Evolutionary conservation across 768 basidiomycete species (phyloP).

Genomic region (Leccinum imitatum): DNA sequence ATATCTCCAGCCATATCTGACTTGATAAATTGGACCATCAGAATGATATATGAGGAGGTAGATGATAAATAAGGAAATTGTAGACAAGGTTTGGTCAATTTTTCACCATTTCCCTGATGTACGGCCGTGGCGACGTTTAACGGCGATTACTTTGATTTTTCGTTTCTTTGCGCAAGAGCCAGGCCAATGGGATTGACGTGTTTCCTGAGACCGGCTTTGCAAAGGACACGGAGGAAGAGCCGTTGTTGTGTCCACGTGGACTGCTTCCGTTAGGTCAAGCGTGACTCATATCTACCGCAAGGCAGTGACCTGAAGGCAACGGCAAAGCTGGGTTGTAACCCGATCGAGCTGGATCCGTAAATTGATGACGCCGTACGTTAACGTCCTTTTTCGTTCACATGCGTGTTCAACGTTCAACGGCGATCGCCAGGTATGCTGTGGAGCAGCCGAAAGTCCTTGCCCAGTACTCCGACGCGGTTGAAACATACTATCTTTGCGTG

Average conservation of each 20-base stretch:
- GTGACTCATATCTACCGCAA: constrained; percentile 97
- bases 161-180: constrained; percentile 47
- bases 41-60: too few relatives aligned
- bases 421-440: constrained; percentile 73
- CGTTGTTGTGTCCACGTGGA: too few relatives aligned
- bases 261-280: constrained; percentile 44
- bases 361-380: constrained; percentile 93
- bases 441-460: constrained; percentile 95
- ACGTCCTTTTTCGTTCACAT: background rate
- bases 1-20: too few relatives aligned
- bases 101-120: too few relatives aligned
- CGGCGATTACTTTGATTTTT: constrained; percentile 99
- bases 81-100: too few relatives aligned
- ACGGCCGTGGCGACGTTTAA: constrained; percentile 98
- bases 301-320: constrained; percentile 97
- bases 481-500: constrained; percentile 99
- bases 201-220: too few relatives aligned
- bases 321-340: constrained; percentile 93
- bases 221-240: too few relatives aligned
- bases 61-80: too few relatives aligned
- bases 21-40: too few relatives aligned
- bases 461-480: constrained; percentile 98
- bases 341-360: constrained; percentile 96
- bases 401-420: constrained; percentile 3
- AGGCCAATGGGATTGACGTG: too few relatives aligned